Conservation (phyloP, 2,329 filamentous ascomycete genomes). For the Arthrobotrys sinensis region DNA sequence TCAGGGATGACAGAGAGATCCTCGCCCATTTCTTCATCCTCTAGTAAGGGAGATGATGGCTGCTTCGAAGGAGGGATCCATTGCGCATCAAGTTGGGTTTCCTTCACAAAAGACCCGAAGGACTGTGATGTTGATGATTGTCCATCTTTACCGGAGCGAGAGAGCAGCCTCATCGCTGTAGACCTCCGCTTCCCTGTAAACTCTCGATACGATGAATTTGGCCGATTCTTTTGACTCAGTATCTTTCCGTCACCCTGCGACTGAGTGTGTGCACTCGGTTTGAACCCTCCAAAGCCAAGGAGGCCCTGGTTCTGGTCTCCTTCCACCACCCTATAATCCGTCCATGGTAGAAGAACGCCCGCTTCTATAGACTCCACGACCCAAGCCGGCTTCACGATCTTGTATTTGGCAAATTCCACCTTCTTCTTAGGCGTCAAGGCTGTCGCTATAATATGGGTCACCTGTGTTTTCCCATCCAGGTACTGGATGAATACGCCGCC, state of each 20-base stretch:
- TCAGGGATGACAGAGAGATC: neutral
- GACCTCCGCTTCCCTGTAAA: constrained; percentile 75
- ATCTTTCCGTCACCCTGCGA: constrained; percentile 76
- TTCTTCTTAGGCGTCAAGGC: constrained; percentile 92
- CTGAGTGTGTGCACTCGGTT: constrained; percentile 64
- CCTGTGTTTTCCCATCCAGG: constrained; percentile 91
- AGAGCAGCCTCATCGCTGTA: constrained; percentile 22
- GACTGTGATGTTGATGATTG: constrained; percentile 38
- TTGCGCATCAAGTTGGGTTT: constrained; percentile 24
- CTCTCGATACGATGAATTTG: constrained; percentile 79
- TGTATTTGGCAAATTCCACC: constrained; percentile 87
- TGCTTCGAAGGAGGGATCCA: constrained; percentile 20
- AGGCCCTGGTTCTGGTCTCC: constrained; percentile 87
- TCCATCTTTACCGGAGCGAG: constrained; percentile 34
- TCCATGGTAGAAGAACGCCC: constrained; percentile 87
- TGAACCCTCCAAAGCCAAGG: constrained; percentile 72
- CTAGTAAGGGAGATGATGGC: constrained; percentile 34
- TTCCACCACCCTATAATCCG: constrained; percentile 85
- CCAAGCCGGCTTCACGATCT: constrained; percentile 96
- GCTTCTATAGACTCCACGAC: constrained; percentile 89
- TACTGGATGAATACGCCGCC: constrained; percentile 97
- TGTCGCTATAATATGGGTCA: constrained; percentile 95
- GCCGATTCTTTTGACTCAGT: constrained; percentile 76
- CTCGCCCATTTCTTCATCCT: constrained; percentile 23
- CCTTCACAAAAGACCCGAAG: constrained; percentile 22